Conservation (phyloP, 441 rosid genomes). For the Arabidopsis hybrid region DNA sequence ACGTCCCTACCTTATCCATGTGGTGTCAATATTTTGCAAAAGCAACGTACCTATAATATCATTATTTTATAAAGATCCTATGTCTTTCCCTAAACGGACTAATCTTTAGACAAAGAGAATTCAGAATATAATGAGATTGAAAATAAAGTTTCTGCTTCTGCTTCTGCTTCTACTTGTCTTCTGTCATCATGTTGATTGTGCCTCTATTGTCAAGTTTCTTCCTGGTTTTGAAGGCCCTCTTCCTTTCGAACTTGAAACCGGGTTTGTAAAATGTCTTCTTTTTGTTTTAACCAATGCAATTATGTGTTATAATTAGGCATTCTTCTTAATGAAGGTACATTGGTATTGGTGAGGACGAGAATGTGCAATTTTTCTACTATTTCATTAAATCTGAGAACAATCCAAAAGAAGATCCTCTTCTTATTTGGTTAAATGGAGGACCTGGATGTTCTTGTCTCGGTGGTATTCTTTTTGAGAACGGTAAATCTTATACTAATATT, state of each 20-base stretch:
- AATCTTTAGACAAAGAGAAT: neutral
- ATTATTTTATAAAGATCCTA: too few species aligned
- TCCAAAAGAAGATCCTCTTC: slow-evolving; percentile 55
- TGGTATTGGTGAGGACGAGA: slow-evolving; percentile 39
- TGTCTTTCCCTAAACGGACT: neutral
- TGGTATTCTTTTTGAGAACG: slow-evolving; percentile 58
- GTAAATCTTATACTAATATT: slow-evolving; percentile 47
- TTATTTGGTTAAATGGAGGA: slow-evolving; percentile 86
- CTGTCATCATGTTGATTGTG: slow-evolving; percentile 22
- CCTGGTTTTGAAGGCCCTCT: slow-evolving; percentile 59
- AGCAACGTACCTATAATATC: too few species aligned
- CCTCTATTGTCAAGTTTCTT: slow-evolving; percentile 41
- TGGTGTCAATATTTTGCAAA: too few species aligned
- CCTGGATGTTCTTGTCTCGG: slow-evolving; percentile 71
- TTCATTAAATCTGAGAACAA: slow-evolving; percentile 47
- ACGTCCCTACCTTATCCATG: too few species aligned
- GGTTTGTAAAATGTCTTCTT: slow-evolving; percentile 25
- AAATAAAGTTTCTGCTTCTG: neutral
- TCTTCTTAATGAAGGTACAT: slow-evolving; percentile 34
- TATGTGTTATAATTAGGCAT: neutral
- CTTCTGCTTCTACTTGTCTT: slow-evolving; percentile 1
- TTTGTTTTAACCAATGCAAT: neutral
- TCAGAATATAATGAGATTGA: neutral
- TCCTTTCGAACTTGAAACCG: slow-evolving; percentile 62
- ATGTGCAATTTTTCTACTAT: slow-evolving; percentile 46